Conservation (phyloP, 2,329 filamentous ascomycete species). For the Coniochaeta prunicola region DNA sequence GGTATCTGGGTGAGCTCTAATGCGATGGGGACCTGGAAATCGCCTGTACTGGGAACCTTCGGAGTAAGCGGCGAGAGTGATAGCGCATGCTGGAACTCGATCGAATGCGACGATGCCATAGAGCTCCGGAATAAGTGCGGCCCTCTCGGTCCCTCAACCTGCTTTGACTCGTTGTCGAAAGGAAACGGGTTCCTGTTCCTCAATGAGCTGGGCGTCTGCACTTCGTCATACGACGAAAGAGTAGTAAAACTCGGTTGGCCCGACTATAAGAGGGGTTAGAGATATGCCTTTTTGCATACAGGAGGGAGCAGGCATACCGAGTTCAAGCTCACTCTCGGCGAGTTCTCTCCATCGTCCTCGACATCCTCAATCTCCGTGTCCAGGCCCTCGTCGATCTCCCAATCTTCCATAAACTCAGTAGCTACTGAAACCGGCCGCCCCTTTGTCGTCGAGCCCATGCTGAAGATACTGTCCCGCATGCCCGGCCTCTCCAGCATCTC, state of each 20-base stretch:
- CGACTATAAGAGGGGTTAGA: slow-evolving; percentile 37
- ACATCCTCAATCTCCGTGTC: slow-evolving; percentile 44
- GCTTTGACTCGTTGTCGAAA: slow-evolving; percentile 53
- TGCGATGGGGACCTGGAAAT: slow-evolving; percentile 26
- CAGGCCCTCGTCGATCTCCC: slow-evolving; percentile 55
- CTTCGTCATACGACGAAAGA: slow-evolving; percentile 79
- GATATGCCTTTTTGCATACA: neutral
- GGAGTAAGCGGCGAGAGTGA: slow-evolving; percentile 70
- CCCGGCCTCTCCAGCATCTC: slow-evolving; percentile 46
- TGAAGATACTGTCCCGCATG: slow-evolving; percentile 54
- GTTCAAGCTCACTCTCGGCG: slow-evolving; percentile 59
- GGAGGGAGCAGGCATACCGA: slow-evolving; percentile 49
- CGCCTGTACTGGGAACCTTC: slow-evolving; percentile 39
- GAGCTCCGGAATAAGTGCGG: slow-evolving; percentile 81
- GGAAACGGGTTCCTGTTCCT: slow-evolving; percentile 54
- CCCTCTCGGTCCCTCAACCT: slow-evolving; percentile 72
- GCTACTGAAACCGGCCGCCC: slow-evolving; percentile 60
- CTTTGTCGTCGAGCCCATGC: slow-evolving; percentile 38
- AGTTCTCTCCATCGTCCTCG: slow-evolving; percentile 56
- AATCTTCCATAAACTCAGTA: slow-evolving; percentile 73
- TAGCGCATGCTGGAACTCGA: slow-evolving; percentile 46
- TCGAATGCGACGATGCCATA: slow-evolving; percentile 43
- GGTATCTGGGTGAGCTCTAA: slow-evolving; percentile 30
- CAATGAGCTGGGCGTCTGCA: slow-evolving; percentile 66
- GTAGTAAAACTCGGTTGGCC: slow-evolving; percentile 73